Evolutionary conservation across 441 rosid genomes (phyloP).

Genomic region (Corymbia citriodora): DNA sequence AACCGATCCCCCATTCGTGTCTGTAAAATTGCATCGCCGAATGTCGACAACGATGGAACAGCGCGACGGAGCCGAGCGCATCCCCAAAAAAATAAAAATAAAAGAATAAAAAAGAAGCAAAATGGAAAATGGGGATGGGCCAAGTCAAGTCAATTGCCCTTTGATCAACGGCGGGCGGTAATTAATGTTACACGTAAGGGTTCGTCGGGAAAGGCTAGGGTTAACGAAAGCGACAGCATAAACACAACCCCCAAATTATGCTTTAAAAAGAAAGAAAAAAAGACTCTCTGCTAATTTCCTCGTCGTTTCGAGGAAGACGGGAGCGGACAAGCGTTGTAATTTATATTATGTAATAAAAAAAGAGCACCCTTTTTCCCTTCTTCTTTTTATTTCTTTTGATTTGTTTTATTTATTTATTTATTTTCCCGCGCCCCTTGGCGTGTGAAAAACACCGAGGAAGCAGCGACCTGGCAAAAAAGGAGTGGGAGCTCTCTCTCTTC

Average conservation of each 20-base stretch:
- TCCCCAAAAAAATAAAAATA: too few species aligned
- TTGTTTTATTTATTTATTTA: too few species aligned
- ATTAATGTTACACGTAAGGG: not conserved
- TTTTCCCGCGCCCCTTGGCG: not conserved
- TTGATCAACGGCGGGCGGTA: not conserved
- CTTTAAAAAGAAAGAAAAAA: not conserved
- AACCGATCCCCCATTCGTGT: not conserved
- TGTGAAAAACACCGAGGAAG: not conserved
- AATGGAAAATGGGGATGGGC: not conserved
- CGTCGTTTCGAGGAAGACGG: not conserved
- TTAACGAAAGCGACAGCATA: not conserved
- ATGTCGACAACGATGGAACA: too few species aligned
- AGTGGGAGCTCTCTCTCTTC: not conserved
- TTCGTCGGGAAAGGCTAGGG: not conserved
- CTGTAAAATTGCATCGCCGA: too few species aligned
- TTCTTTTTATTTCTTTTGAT: too few species aligned
- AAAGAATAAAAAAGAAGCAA: too few species aligned
- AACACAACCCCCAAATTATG: not conserved
- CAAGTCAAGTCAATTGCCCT: not conserved
- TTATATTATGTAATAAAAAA: not conserved
- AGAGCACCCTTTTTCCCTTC: not conserved
- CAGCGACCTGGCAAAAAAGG: not conserved
- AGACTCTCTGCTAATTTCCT: not conserved
- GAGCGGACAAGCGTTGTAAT: not conserved
- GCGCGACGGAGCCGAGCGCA: too few species aligned